A percentile compares a stretch with the other conserved stretches of the same genome.
Conservation (phyloP, 1,139 yeast species). For the Saccharomyces hybrid region DNA sequence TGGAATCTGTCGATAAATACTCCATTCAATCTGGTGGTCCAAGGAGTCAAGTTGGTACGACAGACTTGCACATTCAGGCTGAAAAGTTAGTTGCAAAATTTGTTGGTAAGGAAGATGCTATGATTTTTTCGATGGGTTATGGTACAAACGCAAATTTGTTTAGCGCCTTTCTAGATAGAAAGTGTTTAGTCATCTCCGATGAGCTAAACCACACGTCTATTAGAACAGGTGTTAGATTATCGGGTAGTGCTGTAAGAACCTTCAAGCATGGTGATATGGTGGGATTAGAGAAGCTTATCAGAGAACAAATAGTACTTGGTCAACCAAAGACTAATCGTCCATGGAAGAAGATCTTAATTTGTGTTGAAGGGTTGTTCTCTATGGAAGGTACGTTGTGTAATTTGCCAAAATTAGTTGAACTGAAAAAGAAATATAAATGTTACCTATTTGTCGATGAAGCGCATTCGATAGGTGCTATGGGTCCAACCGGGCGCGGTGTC, state of each 20-base stretch:
- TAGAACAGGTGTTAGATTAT: conserved; percentile 85
- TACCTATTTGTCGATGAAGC: conserved; percentile 94
- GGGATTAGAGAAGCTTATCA: conserved; percentile 64
- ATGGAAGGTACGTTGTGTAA: conserved; percentile 97
- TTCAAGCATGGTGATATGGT: conserved; percentile 89
- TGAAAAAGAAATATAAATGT: conserved; percentile 81
- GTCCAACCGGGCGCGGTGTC: conserved; percentile 87
- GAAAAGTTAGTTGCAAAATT: conserved; percentile 76
- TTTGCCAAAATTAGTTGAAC: conserved; percentile 64
- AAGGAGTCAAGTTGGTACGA: conserved; percentile 65
- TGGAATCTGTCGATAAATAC: conserved; percentile 51
- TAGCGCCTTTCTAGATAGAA: conserved; percentile 72
- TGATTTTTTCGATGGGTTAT: conserved; percentile 88
- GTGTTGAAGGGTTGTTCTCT: conserved; percentile 92
- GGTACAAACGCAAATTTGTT: conserved; percentile 93
- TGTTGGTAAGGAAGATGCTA: conserved; percentile 84
- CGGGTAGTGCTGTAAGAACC: conserved; percentile 90
- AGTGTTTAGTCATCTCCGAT: conserved; percentile 87
- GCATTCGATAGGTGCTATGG: conserved; percentile 96
- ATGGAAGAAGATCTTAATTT: conserved; percentile 88
- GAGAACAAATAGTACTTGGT: conserved; percentile 90
- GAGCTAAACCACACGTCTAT: conserved; percentile 93
- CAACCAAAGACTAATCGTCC: conserved; percentile 96
- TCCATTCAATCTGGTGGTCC: conserved; percentile 81
- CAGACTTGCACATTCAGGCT: conserved; percentile 64